phyloP scores from a whole-genome alignment of 2,329 filamentous ascomycete genomes.

The Trichoderma cornu-damae region DNA sequence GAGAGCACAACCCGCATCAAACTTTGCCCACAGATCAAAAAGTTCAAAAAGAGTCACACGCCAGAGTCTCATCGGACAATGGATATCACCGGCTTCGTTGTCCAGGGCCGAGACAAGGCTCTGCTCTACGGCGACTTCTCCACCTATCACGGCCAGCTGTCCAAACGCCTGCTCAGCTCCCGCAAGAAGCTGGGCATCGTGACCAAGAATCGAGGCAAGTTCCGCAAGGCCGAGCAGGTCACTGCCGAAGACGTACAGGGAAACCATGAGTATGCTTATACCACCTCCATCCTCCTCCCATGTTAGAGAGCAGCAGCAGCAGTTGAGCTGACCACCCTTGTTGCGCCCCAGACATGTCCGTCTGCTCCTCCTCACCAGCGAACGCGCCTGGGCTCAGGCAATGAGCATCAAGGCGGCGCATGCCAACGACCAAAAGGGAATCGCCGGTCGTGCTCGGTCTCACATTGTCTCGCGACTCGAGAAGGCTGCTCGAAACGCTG shows the following conservation, averaged over 20 bases:
- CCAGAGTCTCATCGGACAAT: slow-evolving; percentile 42
- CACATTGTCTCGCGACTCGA: slow-evolving; percentile 84
- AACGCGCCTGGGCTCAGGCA: slow-evolving; percentile 91
- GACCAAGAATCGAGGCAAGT: slow-evolving; percentile 84
- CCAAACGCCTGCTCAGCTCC: slow-evolving; percentile 73
- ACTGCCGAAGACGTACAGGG: slow-evolving; percentile 69
- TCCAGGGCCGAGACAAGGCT: slow-evolving; percentile 73
- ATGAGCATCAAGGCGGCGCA: slow-evolving; percentile 89
- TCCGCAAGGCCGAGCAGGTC: slow-evolving; percentile 62
- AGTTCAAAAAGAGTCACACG: too few species aligned
- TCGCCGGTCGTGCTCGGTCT: slow-evolving; percentile 71
- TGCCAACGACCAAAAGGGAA: slow-evolving; percentile 71
- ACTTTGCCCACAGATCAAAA: background rate
- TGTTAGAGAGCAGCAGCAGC: too few species aligned
- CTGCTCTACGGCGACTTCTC: slow-evolving; percentile 85
- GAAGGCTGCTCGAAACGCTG: slow-evolving; percentile 70
- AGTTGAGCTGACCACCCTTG: slow-evolving; percentile 4
- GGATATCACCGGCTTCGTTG: slow-evolving; percentile 85
- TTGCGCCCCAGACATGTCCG: slow-evolving; percentile 58
- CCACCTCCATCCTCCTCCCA: too few species aligned
- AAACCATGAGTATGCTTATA: slow-evolving; percentile 68
- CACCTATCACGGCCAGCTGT: slow-evolving; percentile 74
- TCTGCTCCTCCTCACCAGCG: slow-evolving; percentile 77
- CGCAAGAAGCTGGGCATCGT: slow-evolving; percentile 80
- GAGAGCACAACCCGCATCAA: background rate